Conservation (phyloP, 2,329 filamentous ascomycete genomes). For the Verticillium nonalfalfae region DNA sequence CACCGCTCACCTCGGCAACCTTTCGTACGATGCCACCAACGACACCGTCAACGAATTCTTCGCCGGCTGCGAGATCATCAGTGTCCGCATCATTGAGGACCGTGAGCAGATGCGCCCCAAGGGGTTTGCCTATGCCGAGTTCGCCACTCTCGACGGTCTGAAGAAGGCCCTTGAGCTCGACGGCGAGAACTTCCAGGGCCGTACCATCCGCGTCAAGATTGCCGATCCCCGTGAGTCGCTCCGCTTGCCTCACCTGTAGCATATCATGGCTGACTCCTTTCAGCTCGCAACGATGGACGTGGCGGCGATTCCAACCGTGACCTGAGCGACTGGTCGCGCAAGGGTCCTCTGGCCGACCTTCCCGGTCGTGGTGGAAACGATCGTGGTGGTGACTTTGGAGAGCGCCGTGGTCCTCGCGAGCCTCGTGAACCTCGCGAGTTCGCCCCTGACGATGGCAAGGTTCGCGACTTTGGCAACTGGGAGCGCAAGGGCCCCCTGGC, state of each 20-base stretch:
- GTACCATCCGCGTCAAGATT: slow-evolving; percentile 87
- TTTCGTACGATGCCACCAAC: slow-evolving; percentile 88
- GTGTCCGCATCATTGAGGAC: slow-evolving; percentile 94
- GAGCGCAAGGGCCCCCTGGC: slow-evolving; percentile 90
- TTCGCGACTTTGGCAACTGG: slow-evolving; percentile 83
- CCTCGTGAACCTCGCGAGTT: slow-evolving; percentile 33
- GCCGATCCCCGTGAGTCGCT: slow-evolving; percentile 83
- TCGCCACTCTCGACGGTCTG: slow-evolving; percentile 77
- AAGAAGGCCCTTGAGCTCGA: slow-evolving; percentile 85
- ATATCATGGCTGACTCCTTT: not conserved
- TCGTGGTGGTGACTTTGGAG: slow-evolving; percentile 31
- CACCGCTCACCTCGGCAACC: slow-evolving; percentile 92
- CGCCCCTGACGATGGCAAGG: slow-evolving; percentile 62
- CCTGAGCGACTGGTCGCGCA: slow-evolving; percentile 85
- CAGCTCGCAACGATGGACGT: slow-evolving; percentile 76
- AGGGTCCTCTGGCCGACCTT: slow-evolving; percentile 77
- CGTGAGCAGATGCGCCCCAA: slow-evolving; percentile 91
- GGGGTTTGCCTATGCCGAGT: slow-evolving; percentile 97
- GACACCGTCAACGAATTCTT: slow-evolving; percentile 85
- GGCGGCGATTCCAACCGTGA: slow-evolving; percentile 62
- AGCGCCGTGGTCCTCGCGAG: slow-evolving; percentile 61
- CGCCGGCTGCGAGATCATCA: slow-evolving; percentile 75
- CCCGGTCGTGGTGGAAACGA: slow-evolving; percentile 45
- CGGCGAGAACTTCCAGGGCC: slow-evolving; percentile 76
- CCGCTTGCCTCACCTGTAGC: slow-evolving; percentile 25